A percentile compares a stretch with the other conserved stretches of the same genome.
Conservation (phyloP, 768 basidiomycete genomes). For the Podaxis carcinomalis region DNA sequence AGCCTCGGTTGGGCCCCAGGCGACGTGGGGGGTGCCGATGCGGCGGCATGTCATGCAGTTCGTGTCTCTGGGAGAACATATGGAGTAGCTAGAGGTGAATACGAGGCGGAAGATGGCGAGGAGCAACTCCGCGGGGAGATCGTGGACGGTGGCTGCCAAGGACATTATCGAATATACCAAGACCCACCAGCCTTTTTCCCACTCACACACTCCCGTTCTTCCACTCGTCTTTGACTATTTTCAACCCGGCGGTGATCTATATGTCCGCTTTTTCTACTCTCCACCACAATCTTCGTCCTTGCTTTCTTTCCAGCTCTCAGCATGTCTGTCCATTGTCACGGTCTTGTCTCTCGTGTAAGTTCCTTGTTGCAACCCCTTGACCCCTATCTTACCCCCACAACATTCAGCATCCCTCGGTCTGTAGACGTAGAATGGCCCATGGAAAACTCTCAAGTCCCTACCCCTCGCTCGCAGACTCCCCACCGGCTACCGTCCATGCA, state of each 20-base stretch:
- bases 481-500: neutral
- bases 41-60: slow-evolving; percentile 2
- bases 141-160: neutral
- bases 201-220: neutral
- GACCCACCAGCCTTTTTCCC: neutral
- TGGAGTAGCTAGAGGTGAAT: neutral
- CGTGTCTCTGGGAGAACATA: neutral
- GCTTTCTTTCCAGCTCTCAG: neutral
- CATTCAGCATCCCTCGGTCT: neutral
- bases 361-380: neutral
- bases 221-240: neutral
- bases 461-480: neutral
- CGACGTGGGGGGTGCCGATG: slow-evolving; percentile 3
- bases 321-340: neutral
- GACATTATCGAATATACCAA: neutral
- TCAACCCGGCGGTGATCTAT: neutral
- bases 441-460: neutral
- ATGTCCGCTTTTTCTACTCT: neutral
- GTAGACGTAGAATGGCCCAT: neutral
- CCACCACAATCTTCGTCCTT: neutral
- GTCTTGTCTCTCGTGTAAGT: neutral
- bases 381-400: neutral
- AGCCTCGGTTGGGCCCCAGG: slow-evolving; percentile 1
- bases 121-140: slow-evolving; percentile 12
- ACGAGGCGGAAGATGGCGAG: slow-evolving; percentile 12